Percentiles rank a stretch among this genome's conserved stretches.
Conservation (phyloP, 2,329 filamentous ascomycete species). For the Cordyceps javanica region DNA sequence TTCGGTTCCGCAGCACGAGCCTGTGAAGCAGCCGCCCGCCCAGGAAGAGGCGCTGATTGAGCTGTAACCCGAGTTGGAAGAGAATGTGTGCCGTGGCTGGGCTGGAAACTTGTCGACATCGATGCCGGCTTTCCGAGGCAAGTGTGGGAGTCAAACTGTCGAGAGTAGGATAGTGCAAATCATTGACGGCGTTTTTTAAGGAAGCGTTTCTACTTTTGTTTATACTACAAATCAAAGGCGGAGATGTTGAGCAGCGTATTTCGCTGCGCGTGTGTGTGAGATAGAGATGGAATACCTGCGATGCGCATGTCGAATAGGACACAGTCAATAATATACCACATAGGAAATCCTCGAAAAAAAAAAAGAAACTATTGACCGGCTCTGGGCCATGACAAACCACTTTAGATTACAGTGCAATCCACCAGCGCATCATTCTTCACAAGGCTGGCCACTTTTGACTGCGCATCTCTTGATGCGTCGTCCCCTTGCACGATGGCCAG, state of each 20-base stretch:
- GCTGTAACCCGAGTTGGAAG: slow-evolving; percentile 39
- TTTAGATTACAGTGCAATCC: too few species aligned
- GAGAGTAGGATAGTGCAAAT: background rate
- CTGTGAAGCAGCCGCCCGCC: slow-evolving; percentile 37
- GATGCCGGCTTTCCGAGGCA: background rate
- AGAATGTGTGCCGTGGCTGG: background rate
- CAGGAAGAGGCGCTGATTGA: slow-evolving; percentile 79
- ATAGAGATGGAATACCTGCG: background rate
- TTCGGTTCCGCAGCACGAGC: slow-evolving; percentile 44
- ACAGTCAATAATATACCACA: background rate
- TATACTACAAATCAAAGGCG: background rate
- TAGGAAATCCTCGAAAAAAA: too few species aligned
- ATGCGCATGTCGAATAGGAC: background rate
- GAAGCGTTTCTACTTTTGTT: background rate
- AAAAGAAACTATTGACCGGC: too few species aligned
- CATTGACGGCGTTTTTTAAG: slow-evolving; percentile 5
- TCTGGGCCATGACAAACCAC: too few species aligned
- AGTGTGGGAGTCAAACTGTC: background rate
- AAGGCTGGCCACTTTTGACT: too few species aligned
- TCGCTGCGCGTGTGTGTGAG: background rate
- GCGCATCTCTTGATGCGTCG: too few species aligned
- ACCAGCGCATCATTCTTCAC: too few species aligned
- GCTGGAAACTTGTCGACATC: background rate
- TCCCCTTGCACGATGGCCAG: too few species aligned
- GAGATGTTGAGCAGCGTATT: background rate